Conservation (phyloP, 2,329 filamentous ascomycete species). For the Cordyceps cateniannulata region DNA sequence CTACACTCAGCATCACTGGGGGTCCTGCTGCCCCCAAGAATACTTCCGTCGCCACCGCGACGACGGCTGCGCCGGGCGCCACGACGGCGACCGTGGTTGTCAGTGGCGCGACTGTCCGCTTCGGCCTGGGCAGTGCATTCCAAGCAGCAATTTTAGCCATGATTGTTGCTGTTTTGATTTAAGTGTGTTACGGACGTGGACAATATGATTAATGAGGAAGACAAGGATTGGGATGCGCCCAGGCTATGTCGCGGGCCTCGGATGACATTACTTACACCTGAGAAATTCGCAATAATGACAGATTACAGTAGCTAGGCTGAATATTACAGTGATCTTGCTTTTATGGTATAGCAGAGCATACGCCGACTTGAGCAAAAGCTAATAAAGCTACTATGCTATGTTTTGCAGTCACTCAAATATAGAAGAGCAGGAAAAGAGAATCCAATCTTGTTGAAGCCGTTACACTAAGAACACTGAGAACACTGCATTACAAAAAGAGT, state of each 20-base stretch:
- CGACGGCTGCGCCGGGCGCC: too few species aligned
- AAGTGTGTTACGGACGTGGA: not conserved
- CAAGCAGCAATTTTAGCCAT: not conserved
- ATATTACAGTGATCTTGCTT: too few species aligned
- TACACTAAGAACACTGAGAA: not conserved
- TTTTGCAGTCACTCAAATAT: not conserved
- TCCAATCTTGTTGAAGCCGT: slow-evolving; percentile 10
- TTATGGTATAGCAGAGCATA: too few species aligned
- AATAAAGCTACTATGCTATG: too few species aligned
- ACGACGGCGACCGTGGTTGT: not conserved
- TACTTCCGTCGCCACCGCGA: not conserved
- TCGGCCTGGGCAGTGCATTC: not conserved
- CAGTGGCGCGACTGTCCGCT: not conserved
- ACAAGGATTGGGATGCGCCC: not conserved
- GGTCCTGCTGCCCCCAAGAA: not conserved
- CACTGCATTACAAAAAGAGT: not conserved
- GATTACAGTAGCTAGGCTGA: too few species aligned
- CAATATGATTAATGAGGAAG: not conserved
- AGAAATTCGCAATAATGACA: too few species aligned
- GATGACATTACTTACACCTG: too few species aligned
- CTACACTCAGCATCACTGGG: too few species aligned
- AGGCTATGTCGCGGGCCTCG: too few species aligned
- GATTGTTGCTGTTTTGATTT: not conserved
- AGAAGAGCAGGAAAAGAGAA: not conserved
- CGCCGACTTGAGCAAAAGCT: too few species aligned